Base-by-base conservation (phyloP, 805 yeast species). In the Scheffersomyces stipitis region DNA sequence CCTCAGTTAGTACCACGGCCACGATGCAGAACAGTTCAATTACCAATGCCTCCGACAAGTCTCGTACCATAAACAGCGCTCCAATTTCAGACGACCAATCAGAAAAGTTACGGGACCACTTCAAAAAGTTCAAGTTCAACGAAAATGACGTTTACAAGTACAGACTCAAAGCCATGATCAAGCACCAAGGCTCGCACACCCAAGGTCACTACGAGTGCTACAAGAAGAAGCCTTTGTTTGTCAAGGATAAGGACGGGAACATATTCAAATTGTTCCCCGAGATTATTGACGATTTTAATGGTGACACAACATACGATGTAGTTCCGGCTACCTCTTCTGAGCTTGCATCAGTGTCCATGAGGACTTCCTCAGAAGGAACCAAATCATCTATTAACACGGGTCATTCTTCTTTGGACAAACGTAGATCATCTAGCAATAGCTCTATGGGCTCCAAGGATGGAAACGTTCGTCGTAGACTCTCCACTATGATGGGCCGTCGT, bases 181-280 rank as follows among this genome's bases (percentile, higher is more conserved):
- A 89, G 46, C 98, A 93, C 56, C 78, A 81, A 31, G 99, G 99
- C 0, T 80, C 91, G 1, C 97, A 90, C 59, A 74, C 81, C 15
- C 76, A 80, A 30, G 98, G 98, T 1, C 98, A 90, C 54, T 90
- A 89, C 56, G 96, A 90, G 51, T 86, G 96, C 50, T 87, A 79
- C 56, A 81, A 85, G 44, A 80, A 79, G 32, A 90, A 89, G 54
- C 91, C 93, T 2, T 56, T 73, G 3, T 73, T 71, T 38, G 78
- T 69, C 35, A 76, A 73, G 42, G 66, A 66, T 38, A 49, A 56
- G 14, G 73, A 66, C 5, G 71, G 73, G 1, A 56, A 53, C 33
- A 65, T 63, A 18, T 57, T 65, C 45, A 69, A 69, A 46, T 47
- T 69, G 33, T 58, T 68, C 3, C 71, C 73, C 1, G 73, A 69